phyloP scores from a whole-genome alignment of 2,329 filamentous ascomycete species.

The Dactylellina leptospora region DNA sequence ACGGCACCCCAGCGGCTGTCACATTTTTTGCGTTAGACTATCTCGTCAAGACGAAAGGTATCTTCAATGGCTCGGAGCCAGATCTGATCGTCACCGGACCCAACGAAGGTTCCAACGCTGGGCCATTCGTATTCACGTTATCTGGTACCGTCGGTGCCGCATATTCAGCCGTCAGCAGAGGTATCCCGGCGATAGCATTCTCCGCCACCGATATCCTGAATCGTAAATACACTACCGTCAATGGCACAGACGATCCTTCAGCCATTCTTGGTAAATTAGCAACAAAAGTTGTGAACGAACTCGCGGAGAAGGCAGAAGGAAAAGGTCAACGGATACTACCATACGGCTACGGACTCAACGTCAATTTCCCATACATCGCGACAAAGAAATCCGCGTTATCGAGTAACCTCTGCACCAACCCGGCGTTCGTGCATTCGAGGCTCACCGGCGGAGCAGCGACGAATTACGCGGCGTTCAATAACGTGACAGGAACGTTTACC shows the following conservation, averaged over 20 bases:
- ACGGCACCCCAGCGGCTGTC: conserved; percentile 68
- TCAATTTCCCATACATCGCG: conserved; percentile 64
- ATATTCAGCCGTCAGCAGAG: conserved; percentile 65
- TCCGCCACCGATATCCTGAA: conserved; percentile 62
- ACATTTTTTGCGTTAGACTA: conserved; percentile 69
- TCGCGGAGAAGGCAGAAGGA: conserved; percentile 60
- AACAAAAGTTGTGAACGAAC: conserved; percentile 62
- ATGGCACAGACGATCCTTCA: conserved; percentile 61
- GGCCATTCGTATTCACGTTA: conserved; percentile 66
- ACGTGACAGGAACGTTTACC: conserved; percentile 62
- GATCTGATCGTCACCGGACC: conserved; percentile 68
- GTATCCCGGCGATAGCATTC: conserved; percentile 65
- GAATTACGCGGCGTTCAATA: conserved; percentile 63
- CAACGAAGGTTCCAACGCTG: conserved; percentile 67
- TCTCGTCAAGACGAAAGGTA: conserved; percentile 63
- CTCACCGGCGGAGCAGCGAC: conserved; percentile 65
- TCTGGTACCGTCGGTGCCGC: conserved; percentile 66
- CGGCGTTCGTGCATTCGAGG: conserved; percentile 64
- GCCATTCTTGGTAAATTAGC: conserved; percentile 62
- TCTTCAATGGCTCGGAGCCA: conserved; percentile 64
- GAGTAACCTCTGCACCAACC: conserved; percentile 58
- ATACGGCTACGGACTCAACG: conserved; percentile 65
- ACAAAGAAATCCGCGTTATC: conserved; percentile 52
- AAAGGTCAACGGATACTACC: conserved; percentile 61
- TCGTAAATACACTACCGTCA: conserved; percentile 63